Evolutionary conservation across 2,329 filamentous ascomycete genomes (phyloP), one percentile per base, ranked within the genome.

Genomic region (Colletotrichum theobromicola): DNA sequence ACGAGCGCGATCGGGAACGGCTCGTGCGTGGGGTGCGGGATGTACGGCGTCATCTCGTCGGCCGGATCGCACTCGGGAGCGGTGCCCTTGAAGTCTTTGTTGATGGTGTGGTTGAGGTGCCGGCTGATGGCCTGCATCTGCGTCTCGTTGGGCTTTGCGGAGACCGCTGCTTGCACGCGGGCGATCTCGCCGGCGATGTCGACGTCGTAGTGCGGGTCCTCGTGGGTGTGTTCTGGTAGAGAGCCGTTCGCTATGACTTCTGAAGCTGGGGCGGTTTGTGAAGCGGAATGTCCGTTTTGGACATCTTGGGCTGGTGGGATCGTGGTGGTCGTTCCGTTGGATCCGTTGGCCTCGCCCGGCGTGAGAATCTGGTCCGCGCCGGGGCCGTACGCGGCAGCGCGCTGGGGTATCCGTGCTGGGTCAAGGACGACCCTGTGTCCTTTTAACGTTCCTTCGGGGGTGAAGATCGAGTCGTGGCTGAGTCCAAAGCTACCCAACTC

Each of bases 1-100:
- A 95, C 93, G 63, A 95, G 85, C 1, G 93, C 94, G 76, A 95
- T 94, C 0, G 94, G 93, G 18, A 94, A 90, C 0, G 90, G 87
- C 4, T 87, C 84, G 74, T 91, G 88, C 0, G 83, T 80, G 0
- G 86, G 84, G 26, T 91, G 86, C 0, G 90, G 83, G 8, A 94
- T 87, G 70, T 94, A 94, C 0, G 94, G 94, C 1, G 88, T 92
- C 90, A 95, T 93, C 65, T 88, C 87, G 3, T 91, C 86, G 0
- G 57, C 32, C 5, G 72, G 46, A 7, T 28, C 26, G 24, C 58
- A 72, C 15, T 35, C 37, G 2, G 68, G 57, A 4, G 72, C 67
- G 13, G 35, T 53, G 13, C 13, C 57, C 21, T 69, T 21, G 57
- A 69, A 50, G 42, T 21, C 67, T 13, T n/a, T 53, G 35, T 50